Base-by-base conservation (phyloP, 2,329 filamentous ascomycete species). In the Dactylellina cionopaga region DNA sequence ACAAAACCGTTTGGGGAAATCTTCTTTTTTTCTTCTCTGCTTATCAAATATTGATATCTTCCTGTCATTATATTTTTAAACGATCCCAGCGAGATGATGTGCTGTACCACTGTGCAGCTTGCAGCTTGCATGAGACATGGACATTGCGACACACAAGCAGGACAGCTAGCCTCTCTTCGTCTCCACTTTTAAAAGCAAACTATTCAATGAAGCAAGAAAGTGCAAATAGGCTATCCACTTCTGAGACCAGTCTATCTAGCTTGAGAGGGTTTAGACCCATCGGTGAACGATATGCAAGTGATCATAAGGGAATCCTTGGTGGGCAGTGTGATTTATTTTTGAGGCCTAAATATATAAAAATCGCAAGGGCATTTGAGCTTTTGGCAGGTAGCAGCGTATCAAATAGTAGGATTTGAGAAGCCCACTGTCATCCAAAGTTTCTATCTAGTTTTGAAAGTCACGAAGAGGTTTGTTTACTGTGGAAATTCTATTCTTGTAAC, bases 111-210 rank as follows among this genome's bases (percentile, higher is more conserved):
- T 44, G 39, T 65, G 68, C 68, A 72, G 68, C 33, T 49, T 71
- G 64, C 64, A 69, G 64, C 47, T 29, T 71, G 68, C 68, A 72
- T 65, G n/a, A 63, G 56, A 59, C 65, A 63, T 63, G 52, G 63
- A 46, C 60, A 72, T 72, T 72, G 68, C 68, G 68, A 72, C 68
- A 72, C 65, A 65, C 59, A 55, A 31, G 59, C 65, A 62, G 65
- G 49, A 64, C 52, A 51, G 43, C 62, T 55, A 56, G 44, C 52
- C 37, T 41, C 37, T 22, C 33, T 52, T 66, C 31, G 47, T 55
- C 55, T 66, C 51, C 43, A 66, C 51, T 43, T 55, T 51, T 41
- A 41, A 24, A 27, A 41, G 51, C 51, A 35, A 37, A 37, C 9
- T 37, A n/a, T 3, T 47, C 29, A 37, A 54, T 39, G 19, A 66